Evolutionary conservation across 176 grass and related monocot genomes (phyloP).

Genomic region (Avena insularis): DNA sequence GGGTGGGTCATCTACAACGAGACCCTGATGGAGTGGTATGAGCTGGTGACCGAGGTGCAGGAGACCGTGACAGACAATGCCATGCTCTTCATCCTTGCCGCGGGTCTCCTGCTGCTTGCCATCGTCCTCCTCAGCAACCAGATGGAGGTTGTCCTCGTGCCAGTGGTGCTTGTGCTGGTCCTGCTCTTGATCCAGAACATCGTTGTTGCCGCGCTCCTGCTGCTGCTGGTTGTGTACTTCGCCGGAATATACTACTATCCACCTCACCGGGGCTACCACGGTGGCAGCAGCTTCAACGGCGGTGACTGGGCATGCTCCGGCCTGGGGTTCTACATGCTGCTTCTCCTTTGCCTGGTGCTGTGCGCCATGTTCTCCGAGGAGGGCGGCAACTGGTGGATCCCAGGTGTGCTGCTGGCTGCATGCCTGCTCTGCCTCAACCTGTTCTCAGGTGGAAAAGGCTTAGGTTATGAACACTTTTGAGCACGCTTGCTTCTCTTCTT

Average conservation of each 20-base stretch:
- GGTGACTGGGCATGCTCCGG: slow-evolving; percentile 27
- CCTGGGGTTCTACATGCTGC: slow-evolving; percentile 69
- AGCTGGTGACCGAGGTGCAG: slow-evolving; percentile 39
- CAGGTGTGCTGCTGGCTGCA: slow-evolving; percentile 44
- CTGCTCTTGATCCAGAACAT: slow-evolving; percentile 64
- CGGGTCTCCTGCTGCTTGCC: slow-evolving; percentile 33
- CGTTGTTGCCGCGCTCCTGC: slow-evolving; percentile 41
- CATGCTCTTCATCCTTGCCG: slow-evolving; percentile 44
- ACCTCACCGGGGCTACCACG: slow-evolving; percentile 24
- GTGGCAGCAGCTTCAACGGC: neutral
- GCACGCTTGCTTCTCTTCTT: neutral
- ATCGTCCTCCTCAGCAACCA: slow-evolving; percentile 41
- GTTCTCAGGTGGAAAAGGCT: slow-evolving; percentile 56
- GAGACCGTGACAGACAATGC: slow-evolving; percentile 43
- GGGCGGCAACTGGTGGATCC: slow-evolving; percentile 66
- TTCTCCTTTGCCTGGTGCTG: slow-evolving; percentile 62
- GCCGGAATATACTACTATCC: slow-evolving; percentile 61
- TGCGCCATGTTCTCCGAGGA: slow-evolving; percentile 61
- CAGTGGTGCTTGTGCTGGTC: slow-evolving; percentile 49
- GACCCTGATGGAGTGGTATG: slow-evolving; percentile 55
- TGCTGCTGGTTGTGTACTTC: slow-evolving; percentile 56
- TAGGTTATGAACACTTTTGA: slow-evolving; percentile 48
- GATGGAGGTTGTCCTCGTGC: slow-evolving; percentile 67
- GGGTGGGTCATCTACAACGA: slow-evolving; percentile 66
- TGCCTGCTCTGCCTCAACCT: slow-evolving; percentile 71